Evolutionary conservation across 2,329 filamentous ascomycete species (phyloP).

Genomic region (Incumbomyces lentus): DNA sequence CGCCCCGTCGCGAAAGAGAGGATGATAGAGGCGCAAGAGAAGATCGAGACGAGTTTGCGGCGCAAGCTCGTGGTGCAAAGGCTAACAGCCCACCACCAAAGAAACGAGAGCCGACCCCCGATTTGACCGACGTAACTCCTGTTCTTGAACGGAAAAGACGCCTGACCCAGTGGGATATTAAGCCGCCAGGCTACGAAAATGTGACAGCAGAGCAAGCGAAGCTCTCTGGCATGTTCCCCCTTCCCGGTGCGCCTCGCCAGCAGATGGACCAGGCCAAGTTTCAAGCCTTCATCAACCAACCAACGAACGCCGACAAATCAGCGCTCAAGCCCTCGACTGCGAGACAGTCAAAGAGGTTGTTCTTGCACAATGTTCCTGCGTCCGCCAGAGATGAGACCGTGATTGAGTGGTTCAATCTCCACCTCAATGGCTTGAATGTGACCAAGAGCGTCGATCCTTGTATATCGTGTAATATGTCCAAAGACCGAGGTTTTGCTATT

Average conservation of each 20-base stretch:
- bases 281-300: slow-evolving; percentile 91
- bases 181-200: slow-evolving; percentile 94
- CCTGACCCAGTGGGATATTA: slow-evolving; percentile 98
- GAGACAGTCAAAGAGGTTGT: slow-evolving; percentile 83
- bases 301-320: slow-evolving; percentile 45
- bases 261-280: slow-evolving; percentile 90
- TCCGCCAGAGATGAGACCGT: slow-evolving; percentile 65
- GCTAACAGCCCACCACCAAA: slow-evolving; percentile 66
- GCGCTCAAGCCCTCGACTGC: slow-evolving; percentile 84
- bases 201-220: slow-evolving; percentile 98
- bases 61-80: slow-evolving; percentile 46
- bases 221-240: slow-evolving; percentile 95
- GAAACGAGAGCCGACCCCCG: slow-evolving; percentile 90
- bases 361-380: slow-evolving; percentile 71
- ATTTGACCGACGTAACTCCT: slow-evolving; percentile 75
- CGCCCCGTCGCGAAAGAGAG: slow-evolving; percentile 24
- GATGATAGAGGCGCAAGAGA: slow-evolving; percentile 32
- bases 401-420: slow-evolving; percentile 83
- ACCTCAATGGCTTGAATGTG: slow-evolving; percentile 93
- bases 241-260: slow-evolving; percentile 87
- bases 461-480: slow-evolving; percentile 68
- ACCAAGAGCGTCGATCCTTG: slow-evolving; percentile 77
- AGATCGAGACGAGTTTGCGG: slow-evolving; percentile 41
- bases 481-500: slow-evolving; percentile 70
- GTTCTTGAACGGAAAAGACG: slow-evolving; percentile 80